phyloP scores from a whole-genome alignment of 495 filamentous ascomycete genomes.

The Penicillium maclennaniae region DNA sequence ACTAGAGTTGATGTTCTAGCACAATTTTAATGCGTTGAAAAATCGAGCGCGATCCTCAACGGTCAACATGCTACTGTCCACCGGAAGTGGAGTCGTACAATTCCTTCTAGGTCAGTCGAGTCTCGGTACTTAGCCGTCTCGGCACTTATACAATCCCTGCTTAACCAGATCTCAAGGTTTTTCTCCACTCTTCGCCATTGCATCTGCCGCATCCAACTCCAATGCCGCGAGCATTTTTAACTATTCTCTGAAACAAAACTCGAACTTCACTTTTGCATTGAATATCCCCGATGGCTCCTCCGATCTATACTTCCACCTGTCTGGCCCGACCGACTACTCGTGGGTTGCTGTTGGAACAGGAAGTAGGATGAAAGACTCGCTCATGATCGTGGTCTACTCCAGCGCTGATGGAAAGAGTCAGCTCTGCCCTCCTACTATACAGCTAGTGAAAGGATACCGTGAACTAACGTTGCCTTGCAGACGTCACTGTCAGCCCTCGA shows the following conservation, averaged over 20 bases:
- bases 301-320: slow-evolving; percentile 48
- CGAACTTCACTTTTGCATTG: slow-evolving; percentile 44
- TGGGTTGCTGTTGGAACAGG: slow-evolving; percentile 55
- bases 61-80: too few species aligned
- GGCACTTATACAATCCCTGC: too few species aligned
- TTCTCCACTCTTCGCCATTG: too few species aligned
- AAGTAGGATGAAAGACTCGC: slow-evolving; percentile 44
- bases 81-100: too few species aligned
- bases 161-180: too few species aligned
- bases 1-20: too few species aligned
- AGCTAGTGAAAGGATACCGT: too few species aligned
- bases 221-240: slow-evolving; percentile 7
- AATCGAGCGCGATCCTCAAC: too few species aligned
- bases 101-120: too few species aligned
- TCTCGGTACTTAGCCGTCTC: too few species aligned
- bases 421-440: neutral
- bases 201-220: neutral
- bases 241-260: neutral
- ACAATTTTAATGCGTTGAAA: too few species aligned
- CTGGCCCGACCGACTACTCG: slow-evolving; percentile 33
- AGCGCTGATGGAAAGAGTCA: slow-evolving; percentile 34
- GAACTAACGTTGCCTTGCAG: slow-evolving; percentile 14
- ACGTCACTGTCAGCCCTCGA: slow-evolving; percentile 49
- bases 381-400: slow-evolving; percentile 52
- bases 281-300: slow-evolving; percentile 37